Evolutionary conservation across 805 yeast species (phyloP), one percentile per base, ranked within the genome.

Genomic region (Cyberlindnera americana): DNA sequence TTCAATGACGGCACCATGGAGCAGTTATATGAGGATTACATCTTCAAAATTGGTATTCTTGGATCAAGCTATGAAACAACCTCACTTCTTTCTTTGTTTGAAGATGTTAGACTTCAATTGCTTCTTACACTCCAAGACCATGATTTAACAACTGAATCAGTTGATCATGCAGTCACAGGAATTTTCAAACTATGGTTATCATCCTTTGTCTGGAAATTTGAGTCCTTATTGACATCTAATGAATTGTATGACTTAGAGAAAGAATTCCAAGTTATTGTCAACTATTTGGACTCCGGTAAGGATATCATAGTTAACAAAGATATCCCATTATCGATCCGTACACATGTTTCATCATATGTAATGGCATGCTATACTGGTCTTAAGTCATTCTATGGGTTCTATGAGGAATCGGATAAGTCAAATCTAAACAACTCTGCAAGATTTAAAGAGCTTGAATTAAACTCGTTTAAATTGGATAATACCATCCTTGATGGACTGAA

Each of bases 401-500:
- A 72, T 41, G 56, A 64, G 18, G 49, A 43, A 19, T 67, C 67
- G 34, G 67, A 64, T 41, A 59, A 57, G 33, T 33, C 49, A 6
- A 59, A 50, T 29, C 31, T 61, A 33, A 25, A 38, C 5, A 53
- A 50, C 35, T 30, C 43, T 3, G 27, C 35, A 10, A 47, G 56
- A 40, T 52, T 49, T 29, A 46, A 44, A 24, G 56, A 51, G 12
- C 37, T 50, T 24, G 56, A 51, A 13, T 22, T 53, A 18, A 34
- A 36, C 4, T 47, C 53, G 0, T 46, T 60, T 6, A 38, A 43
- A 8, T 35, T 73, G 1, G 62, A 70, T 2, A 33, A 38, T 0
- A 52, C 53, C 2, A 25, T 67, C 3, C 65, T 66, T 40, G 47
- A 50, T 1, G 50, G 61, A 2, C 47, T 78, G 12, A 38, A 70